A percentile compares a stretch with the other conserved stretches of the same genome.
Conservation (phyloP, 345 rosid species). For the Salix brachista region DNA sequence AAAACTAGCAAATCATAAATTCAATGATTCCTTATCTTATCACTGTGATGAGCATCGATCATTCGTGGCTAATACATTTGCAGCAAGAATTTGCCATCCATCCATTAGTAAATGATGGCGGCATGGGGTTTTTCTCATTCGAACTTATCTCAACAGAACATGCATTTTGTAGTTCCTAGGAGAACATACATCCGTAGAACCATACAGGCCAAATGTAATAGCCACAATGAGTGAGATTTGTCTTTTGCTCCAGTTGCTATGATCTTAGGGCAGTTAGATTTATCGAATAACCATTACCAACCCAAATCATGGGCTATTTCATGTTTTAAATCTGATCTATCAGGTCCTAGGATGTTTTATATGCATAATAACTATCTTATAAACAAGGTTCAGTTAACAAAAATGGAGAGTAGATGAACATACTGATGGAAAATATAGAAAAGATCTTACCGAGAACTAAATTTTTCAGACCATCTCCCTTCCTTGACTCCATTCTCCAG, state of each 20-base stretch:
- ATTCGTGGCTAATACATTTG: background rate
- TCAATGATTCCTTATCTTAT: background rate
- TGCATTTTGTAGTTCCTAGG: background rate
- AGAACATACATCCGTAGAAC: background rate
- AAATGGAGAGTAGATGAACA: background rate
- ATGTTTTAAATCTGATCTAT: too few relatives aligned
- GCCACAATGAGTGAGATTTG: background rate
- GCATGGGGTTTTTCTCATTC: background rate
- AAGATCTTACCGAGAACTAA: constrained; percentile 62
- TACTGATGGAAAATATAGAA: background rate
- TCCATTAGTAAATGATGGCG: background rate
- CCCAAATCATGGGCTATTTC: background rate
- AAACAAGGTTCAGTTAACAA: background rate
- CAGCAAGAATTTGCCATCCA: background rate
- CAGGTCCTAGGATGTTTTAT: too few relatives aligned
- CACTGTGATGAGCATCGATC: background rate
- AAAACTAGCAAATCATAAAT: background rate
- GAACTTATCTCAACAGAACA: background rate
- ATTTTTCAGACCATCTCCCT: constrained; percentile 87
- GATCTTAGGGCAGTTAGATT: background rate
- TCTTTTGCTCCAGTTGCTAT: background rate
- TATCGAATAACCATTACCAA: background rate
- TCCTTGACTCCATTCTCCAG: constrained; percentile 77
- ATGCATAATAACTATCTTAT: too few relatives aligned
- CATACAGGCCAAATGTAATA: background rate